phyloP scores from a whole-genome alignment of 202 grass and related monocot species.

The Alloteropsis angusta region DNA sequence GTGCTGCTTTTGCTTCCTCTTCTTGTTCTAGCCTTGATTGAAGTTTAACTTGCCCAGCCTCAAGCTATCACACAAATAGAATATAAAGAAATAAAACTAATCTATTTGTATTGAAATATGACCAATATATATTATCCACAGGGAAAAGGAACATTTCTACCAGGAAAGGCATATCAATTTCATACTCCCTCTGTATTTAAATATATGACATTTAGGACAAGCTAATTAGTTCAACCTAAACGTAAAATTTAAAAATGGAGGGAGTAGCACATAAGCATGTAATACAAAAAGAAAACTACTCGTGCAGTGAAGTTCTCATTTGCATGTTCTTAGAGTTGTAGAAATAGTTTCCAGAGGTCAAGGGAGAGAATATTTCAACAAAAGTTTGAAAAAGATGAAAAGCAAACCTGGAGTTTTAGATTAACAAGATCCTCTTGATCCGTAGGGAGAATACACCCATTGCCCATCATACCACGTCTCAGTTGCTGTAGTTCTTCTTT shows the following conservation, averaged over 20 bases:
- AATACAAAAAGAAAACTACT: neutral
- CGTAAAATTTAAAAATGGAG: neutral
- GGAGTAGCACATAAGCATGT: neutral
- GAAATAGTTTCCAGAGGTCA: neutral
- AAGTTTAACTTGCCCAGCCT: constrained; percentile 96
- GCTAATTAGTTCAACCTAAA: neutral
- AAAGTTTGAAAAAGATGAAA: constrained; percentile 18
- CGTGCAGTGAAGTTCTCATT: neutral
- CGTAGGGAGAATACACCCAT: constrained; percentile 45
- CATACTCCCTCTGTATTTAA: neutral
- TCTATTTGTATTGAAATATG: constrained; percentile 2
- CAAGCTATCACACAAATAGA: constrained; percentile 53
- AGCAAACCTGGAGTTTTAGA: constrained; percentile 87
- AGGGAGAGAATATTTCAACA: constrained; percentile 24
- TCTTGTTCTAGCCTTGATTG: constrained; percentile 97
- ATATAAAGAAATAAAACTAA: neutral
- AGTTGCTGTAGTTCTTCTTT: constrained; percentile 96
- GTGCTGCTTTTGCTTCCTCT: constrained; percentile 97
- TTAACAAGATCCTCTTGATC: constrained; percentile 93
- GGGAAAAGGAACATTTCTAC: neutral
- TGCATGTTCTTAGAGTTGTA: neutral
- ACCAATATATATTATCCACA: neutral
- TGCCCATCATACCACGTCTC: constrained; percentile 80
- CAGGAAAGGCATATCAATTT: neutral
- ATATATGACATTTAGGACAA: neutral